Percentiles rank a stretch among this genome's conserved stretches.
phyloP scores from a whole-genome alignment of 768 basidiomycete species.

The Agaricus blazei region DNA sequence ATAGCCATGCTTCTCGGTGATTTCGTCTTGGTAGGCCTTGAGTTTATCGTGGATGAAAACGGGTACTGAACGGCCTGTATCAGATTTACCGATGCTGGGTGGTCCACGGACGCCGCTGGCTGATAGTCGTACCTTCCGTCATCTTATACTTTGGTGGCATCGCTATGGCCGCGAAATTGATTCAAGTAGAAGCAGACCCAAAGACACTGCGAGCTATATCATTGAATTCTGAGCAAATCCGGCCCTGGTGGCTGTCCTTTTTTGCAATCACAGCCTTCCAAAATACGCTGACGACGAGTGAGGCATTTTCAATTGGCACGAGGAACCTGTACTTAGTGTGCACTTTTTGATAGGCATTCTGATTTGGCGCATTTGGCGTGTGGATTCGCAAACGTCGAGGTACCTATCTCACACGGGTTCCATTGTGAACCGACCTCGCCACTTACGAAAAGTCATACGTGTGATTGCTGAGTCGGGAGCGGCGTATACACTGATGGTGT shows the following conservation, averaged over 20 bases:
- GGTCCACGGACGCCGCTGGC: constrained; percentile 6
- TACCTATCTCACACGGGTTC: neutral
- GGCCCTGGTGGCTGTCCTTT: neutral
- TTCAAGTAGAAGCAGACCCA: neutral
- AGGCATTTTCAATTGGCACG: neutral
- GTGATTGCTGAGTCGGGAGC: constrained; percentile 4
- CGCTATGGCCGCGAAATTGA: neutral
- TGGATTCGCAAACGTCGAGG: constrained; percentile 1
- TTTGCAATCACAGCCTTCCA: constrained; percentile 2
- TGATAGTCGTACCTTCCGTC: constrained; percentile 5
- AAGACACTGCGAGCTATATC: neutral
- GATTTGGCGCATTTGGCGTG: constrained; percentile 7
- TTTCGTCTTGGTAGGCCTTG: constrained; percentile 4
- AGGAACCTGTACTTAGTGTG: neutral
- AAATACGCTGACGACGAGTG: constrained; percentile 2
- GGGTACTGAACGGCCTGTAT: no score
- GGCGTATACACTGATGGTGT: neutral
- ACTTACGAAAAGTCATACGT: constrained; percentile 2
- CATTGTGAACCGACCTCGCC: neutral
- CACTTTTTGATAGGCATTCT: neutral
- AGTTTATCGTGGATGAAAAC: neutral
- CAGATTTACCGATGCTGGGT: constrained; percentile 9
- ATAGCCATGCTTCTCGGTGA: constrained; percentile 5
- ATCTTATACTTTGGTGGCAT: constrained; percentile 2
- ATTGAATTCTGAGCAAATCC: neutral